A percentile compares a stretch with the other conserved stretches of the same genome.
These are phyloP conservation scores for Raddia distichophylla DNA, from an alignment of 176 grass and related monocot species.

Conservation along the genomic window DNA sequence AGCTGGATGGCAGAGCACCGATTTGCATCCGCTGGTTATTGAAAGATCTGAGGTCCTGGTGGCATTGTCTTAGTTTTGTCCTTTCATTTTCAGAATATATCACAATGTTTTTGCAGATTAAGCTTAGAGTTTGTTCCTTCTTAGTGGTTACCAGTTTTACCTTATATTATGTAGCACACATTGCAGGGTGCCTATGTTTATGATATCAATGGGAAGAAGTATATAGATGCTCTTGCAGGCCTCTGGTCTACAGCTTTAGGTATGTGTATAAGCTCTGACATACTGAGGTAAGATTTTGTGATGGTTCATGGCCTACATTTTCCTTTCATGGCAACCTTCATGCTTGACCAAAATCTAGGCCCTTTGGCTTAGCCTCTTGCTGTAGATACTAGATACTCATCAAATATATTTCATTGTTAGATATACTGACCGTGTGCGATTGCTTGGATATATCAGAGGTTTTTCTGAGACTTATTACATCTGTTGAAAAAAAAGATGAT, in stretches of 20 bases:
- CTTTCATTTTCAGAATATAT: background rate
- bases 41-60: constrained; percentile 82
- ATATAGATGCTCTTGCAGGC: constrained; percentile 93
- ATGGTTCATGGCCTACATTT: background rate
- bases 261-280: constrained; percentile 14
- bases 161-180: background rate
- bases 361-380: too few relatives aligned
- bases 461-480: background rate
- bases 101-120: background rate
- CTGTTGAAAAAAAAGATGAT: background rate
- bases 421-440: too few relatives aligned
- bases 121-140: background rate
- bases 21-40: constrained; percentile 78
- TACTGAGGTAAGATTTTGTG: background rate
- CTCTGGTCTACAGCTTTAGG: constrained; percentile 94
- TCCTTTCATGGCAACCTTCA: too few relatives aligned
- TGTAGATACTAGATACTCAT: too few relatives aligned
- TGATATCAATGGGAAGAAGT: constrained; percentile 88
- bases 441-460: background rate
- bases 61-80: background rate
- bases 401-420: too few relatives aligned
- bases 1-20: constrained; percentile 92
- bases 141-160: background rate
- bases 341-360: too few relatives aligned
- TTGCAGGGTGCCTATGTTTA: constrained; percentile 90